Conservation (phyloP, 345 rosid species). For the Lepidium didymum region DNA sequence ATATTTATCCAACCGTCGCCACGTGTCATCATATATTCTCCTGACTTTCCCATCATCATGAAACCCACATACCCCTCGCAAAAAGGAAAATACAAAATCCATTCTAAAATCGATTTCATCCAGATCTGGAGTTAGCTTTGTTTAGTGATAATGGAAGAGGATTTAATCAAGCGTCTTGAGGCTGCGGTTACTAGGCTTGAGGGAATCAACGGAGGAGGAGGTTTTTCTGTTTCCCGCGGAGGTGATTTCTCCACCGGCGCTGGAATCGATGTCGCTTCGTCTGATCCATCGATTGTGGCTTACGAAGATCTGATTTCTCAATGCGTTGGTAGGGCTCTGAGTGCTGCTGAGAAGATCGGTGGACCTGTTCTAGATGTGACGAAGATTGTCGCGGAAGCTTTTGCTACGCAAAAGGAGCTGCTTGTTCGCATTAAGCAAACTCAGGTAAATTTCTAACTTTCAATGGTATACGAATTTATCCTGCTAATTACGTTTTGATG, state of each 20-base stretch:
- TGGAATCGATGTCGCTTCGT: slow-evolving; percentile 19
- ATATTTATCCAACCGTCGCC: slow-evolving; percentile 8
- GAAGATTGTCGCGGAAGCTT: slow-evolving; percentile 60
- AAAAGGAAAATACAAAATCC: background rate
- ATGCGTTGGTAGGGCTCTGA: slow-evolving; percentile 46
- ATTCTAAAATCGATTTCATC: background rate
- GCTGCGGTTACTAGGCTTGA: slow-evolving; percentile 77
- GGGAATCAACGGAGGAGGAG: slow-evolving; percentile 33
- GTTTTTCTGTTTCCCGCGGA: slow-evolving; percentile 21
- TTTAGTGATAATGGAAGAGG: slow-evolving; percentile 56
- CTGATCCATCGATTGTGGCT: slow-evolving; percentile 77
- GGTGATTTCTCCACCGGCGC: slow-evolving; percentile 20
- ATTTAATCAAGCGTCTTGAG: slow-evolving; percentile 65
- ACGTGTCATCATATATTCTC: slow-evolving; percentile 34
- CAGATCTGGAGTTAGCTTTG: slow-evolving; percentile 10
- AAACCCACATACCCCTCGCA: slow-evolving; percentile 4
- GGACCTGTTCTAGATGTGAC: slow-evolving; percentile 76
- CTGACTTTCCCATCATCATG: slow-evolving; percentile 6
- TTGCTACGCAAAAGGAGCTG: slow-evolving; percentile 54
- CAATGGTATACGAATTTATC: background rate
- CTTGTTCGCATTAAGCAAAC: slow-evolving; percentile 61
- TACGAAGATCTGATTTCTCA: slow-evolving; percentile 59
- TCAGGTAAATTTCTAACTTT: slow-evolving; percentile 33
- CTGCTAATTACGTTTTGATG: background rate
- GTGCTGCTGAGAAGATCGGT: slow-evolving; percentile 83